These are phyloP conservation scores for Nemania abortiva DNA, from an alignment of 2,329 filamentous ascomycete genomes.

Conservation along the genomic window DNA sequence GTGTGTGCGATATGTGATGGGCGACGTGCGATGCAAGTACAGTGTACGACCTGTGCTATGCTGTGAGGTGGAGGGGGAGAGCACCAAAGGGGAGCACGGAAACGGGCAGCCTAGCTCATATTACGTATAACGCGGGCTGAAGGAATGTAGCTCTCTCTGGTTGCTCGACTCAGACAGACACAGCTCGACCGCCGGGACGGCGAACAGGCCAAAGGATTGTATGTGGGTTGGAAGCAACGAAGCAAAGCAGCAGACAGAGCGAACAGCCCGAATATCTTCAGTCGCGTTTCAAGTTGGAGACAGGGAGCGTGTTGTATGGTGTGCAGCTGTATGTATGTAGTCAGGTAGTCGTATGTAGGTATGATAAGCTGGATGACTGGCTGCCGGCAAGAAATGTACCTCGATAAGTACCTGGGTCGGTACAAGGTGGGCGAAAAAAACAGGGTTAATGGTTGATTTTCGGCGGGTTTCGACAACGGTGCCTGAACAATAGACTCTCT, in stretches of 20 bases:
- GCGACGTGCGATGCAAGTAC: slow-evolving; percentile 1
- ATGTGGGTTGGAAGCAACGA: slow-evolving; percentile 23
- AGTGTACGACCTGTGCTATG: background rate
- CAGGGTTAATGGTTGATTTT: slow-evolving; percentile 22
- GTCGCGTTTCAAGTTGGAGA: slow-evolving; percentile 36
- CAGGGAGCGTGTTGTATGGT: slow-evolving; percentile 24
- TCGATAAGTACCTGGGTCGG: background rate
- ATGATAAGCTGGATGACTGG: slow-evolving; percentile 30
- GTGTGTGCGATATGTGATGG: background rate
- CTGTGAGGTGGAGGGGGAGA: slow-evolving; percentile 7
- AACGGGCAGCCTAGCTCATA: slow-evolving; percentile 48
- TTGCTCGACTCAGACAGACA: slow-evolving; percentile 16
- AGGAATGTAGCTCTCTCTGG: slow-evolving; percentile 24
- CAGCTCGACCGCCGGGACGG: slow-evolving; percentile 49
- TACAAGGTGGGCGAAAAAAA: slow-evolving; percentile 12
- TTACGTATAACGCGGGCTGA: slow-evolving; percentile 40
- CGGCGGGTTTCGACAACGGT: slow-evolving; percentile 20
- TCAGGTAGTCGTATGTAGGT: background rate
- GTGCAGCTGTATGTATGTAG: slow-evolving; percentile 4
- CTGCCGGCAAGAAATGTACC: slow-evolving; percentile 8
- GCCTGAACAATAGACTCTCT: slow-evolving; percentile 27
- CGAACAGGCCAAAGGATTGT: slow-evolving; percentile 45
- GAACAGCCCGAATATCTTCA: slow-evolving; percentile 25
- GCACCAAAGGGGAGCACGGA: slow-evolving; percentile 27
- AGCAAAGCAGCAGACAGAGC: slow-evolving; percentile 7